Evolutionary conservation across 129 eudicot genomes (phyloP).

Genomic region (Flaveria ramosissima): DNA sequence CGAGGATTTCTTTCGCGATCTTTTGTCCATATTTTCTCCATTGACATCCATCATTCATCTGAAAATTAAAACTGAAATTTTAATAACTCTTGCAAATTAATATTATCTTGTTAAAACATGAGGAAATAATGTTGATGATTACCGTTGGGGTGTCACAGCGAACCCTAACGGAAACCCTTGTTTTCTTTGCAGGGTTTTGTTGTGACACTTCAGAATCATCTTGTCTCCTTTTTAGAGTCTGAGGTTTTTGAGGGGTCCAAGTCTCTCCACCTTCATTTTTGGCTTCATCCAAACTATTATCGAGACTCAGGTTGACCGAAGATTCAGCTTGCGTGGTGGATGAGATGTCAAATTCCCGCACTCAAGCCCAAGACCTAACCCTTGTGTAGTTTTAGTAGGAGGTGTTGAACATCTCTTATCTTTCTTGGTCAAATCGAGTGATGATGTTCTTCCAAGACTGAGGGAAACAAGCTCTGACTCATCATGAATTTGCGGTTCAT

Average conservation of each 20-base stretch:
- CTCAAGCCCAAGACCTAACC: conserved; percentile 62
- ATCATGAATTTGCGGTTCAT: conserved; percentile 28
- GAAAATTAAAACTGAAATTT: not conserved
- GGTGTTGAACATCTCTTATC: conserved; percentile 34
- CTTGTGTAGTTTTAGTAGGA: conserved; percentile 31
- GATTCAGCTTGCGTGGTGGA: conserved; percentile 23
- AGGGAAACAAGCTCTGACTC: conserved; percentile 66
- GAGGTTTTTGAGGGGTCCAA: conserved; percentile 47
- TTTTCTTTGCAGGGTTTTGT: conserved; percentile 73
- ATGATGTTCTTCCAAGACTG: conserved; percentile 70
- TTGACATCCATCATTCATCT: conserved; percentile 98
- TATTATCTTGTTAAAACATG: not conserved
- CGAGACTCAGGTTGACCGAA: conserved; percentile 40
- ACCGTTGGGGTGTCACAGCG: conserved; percentile 96
- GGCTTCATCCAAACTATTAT: conserved; percentile 63
- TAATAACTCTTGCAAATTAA: not conserved
- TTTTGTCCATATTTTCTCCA: conserved; percentile 97
- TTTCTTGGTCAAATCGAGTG: conserved; percentile 39
- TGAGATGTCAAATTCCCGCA: conserved; percentile 50
- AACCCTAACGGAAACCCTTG: conserved; percentile 95
- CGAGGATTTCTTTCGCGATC: conserved; percentile 91
- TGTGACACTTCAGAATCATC: conserved; percentile 61
- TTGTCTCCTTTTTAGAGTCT: conserved; percentile 38
- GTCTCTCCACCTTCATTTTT: conserved; percentile 45
- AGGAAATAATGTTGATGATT: not conserved